Evolutionary conservation across 176 grass and related monocot species (phyloP).

Genomic region (Oropetium thomaeum): DNA sequence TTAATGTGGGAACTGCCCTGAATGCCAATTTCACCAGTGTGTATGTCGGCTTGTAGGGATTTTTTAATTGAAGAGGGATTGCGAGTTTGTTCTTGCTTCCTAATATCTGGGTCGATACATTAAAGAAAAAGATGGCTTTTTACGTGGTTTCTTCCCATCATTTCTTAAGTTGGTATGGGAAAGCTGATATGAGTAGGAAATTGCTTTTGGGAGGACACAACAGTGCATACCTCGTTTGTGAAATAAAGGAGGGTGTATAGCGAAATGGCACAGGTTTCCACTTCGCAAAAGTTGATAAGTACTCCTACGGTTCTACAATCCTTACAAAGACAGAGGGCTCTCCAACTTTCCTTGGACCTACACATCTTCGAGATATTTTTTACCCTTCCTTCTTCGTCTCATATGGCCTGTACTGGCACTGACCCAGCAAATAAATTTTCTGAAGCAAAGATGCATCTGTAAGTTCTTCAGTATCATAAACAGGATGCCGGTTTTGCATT

Average conservation of each 20-base stretch:
- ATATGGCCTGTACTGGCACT: background rate
- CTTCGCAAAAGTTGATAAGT: slow-evolving; percentile 41
- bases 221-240: slow-evolving; percentile 29
- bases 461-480: background rate
- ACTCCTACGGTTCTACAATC: slow-evolving; percentile 33
- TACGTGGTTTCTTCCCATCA: background rate
- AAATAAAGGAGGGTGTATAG: slow-evolving; percentile 33
- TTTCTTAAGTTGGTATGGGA: background rate
- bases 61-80: too few species aligned
- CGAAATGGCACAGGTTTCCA: slow-evolving; percentile 30
- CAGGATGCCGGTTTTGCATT: background rate
- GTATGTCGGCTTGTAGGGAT: too few species aligned
- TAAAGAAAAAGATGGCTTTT: background rate
- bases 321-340: slow-evolving; percentile 9
- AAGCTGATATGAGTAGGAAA: slow-evolving; percentile 16
- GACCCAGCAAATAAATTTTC: background rate
- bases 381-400: slow-evolving; percentile 8
- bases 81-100: too few species aligned
- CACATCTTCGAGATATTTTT: slow-evolving; percentile 29
- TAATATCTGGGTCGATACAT: background rate
- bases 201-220: slow-evolving; percentile 26
- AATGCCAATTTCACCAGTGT: background rate
- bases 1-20: slow-evolving; percentile 3
- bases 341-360: slow-evolving; percentile 1
- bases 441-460: background rate